Evolutionary conservation across 2,329 filamentous ascomycete species (phyloP).

Genomic region (Lanzia echinophila): DNA sequence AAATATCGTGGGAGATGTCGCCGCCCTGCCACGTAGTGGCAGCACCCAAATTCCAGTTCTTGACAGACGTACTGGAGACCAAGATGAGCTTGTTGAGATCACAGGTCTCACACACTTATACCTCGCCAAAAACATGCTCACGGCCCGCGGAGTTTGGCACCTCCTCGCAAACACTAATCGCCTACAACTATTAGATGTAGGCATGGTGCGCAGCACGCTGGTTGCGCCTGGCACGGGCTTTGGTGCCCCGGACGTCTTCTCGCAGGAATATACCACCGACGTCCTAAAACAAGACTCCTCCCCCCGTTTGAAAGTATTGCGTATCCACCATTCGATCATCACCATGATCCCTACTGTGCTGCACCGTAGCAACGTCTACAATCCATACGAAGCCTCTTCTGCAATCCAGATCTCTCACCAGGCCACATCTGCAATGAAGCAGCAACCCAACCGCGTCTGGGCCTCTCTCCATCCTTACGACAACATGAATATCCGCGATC

Average conservation of each 20-base stretch:
- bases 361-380: background rate
- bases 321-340: slow-evolving; percentile 54
- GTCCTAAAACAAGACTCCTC: background rate
- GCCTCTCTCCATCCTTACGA: slow-evolving; percentile 49
- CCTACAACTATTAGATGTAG: slow-evolving; percentile 48
- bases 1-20: background rate
- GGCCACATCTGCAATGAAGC: slow-evolving; percentile 23
- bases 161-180: slow-evolving; percentile 38
- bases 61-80: background rate
- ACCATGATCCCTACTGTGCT: slow-evolving; percentile 45
- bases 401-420: slow-evolving; percentile 34
- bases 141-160: slow-evolving; percentile 36
- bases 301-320: slow-evolving; percentile 43
- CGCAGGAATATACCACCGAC: background rate
- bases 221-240: background rate
- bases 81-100: slow-evolving; percentile 36
- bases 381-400: background rate
- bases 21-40: background rate
- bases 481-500: slow-evolving; percentile 47
- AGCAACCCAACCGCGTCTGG: slow-evolving; percentile 36
- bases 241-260: background rate
- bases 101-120: slow-evolving; percentile 48
- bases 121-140: slow-evolving; percentile 44
- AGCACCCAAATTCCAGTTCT: background rate
- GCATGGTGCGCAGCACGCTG: slow-evolving; percentile 29